Evolutionary conservation across 441 rosid genomes (phyloP).

Genomic region (Melastoma candidum): DNA sequence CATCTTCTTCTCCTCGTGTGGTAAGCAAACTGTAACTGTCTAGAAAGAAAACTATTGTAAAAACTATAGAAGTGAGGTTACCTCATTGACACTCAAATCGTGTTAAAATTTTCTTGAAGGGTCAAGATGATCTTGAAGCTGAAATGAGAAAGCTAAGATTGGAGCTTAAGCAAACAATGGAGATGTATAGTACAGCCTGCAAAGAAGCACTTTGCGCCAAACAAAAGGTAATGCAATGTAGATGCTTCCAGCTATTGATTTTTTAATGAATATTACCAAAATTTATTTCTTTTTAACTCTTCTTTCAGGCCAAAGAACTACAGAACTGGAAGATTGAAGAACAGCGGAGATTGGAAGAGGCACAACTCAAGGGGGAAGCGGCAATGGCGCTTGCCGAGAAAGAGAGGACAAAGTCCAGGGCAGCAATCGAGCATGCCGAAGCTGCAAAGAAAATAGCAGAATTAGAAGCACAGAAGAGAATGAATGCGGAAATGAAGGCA

Average conservation of each 20-base stretch:
- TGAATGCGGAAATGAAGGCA: conserved; percentile 67
- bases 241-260: background rate
- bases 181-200: conserved; percentile 89
- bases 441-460: conserved; percentile 82
- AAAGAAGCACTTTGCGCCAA: conserved; percentile 94
- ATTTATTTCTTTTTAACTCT: conserved; percentile 8
- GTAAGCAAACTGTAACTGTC: conserved; percentile 21
- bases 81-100: no score
- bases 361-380: conserved; percentile 66
- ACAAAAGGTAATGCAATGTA: conserved; percentile 39
- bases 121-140: conserved; percentile 80
- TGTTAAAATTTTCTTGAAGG: background rate
- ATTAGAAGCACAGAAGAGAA: conserved; percentile 62
- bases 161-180: conserved; percentile 94
- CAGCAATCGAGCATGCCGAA: conserved; percentile 82
- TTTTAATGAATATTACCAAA: background rate
- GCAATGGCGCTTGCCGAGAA: conserved; percentile 67
- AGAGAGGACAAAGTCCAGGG: conserved; percentile 81
- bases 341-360: conserved; percentile 67
- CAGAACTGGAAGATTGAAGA: conserved; percentile 78
- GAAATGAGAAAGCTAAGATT: conserved; percentile 92
- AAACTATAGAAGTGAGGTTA: background rate
- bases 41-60: background rate
- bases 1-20: conserved; percentile 30
- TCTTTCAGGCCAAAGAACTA: conserved; percentile 59